A percentile compares a stretch with the other conserved stretches of the same genome.
Evolutionary conservation across 208 protist genomes (phyloP).

Genomic region (Leptomonas seymouri): DNA sequence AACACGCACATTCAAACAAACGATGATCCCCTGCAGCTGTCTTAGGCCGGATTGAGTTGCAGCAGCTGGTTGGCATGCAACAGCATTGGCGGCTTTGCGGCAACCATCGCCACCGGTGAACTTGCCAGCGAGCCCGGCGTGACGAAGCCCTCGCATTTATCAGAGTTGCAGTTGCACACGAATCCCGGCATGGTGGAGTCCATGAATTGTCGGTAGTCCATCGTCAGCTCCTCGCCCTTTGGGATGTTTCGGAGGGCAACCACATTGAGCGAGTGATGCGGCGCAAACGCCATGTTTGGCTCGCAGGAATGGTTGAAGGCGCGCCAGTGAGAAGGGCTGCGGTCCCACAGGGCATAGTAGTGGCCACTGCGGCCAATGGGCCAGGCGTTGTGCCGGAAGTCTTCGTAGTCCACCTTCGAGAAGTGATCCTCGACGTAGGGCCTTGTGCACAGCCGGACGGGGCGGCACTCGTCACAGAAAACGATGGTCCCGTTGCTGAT

Average conservation of each 20-base stretch:
- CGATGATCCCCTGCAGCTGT: background rate
- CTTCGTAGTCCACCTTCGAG: conserved; percentile 44
- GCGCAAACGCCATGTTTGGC: conserved; percentile 80
- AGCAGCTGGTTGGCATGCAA: conserved; percentile 15
- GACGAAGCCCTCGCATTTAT: conserved; percentile 55
- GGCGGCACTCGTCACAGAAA: conserved; percentile 68
- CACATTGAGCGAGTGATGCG: conserved; percentile 69
- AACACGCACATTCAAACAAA: background rate
- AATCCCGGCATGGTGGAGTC: conserved; percentile 80
- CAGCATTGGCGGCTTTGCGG: conserved; percentile 1
- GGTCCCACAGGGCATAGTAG: conserved; percentile 89
- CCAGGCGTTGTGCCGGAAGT: conserved; percentile 81
- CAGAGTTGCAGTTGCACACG: conserved; percentile 61
- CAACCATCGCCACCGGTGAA: conserved; percentile 19
- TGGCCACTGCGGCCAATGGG: conserved; percentile 66
- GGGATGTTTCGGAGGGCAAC: conserved; percentile 71
- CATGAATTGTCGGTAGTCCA: conserved; percentile 90
- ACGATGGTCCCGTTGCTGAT: conserved; percentile 61
- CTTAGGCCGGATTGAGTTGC: conserved; percentile 23
- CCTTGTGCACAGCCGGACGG: conserved; percentile 79
- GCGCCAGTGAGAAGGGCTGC: conserved; percentile 65
- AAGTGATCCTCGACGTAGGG: conserved; percentile 60
- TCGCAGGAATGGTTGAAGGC: conserved; percentile 85
- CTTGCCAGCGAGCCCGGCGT: conserved; percentile 39
- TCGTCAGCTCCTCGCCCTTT: conserved; percentile 85